Evolutionary conservation across 2,329 filamentous ascomycete genomes (phyloP).

Genomic region (Penicillium aurantiogriseum): DNA sequence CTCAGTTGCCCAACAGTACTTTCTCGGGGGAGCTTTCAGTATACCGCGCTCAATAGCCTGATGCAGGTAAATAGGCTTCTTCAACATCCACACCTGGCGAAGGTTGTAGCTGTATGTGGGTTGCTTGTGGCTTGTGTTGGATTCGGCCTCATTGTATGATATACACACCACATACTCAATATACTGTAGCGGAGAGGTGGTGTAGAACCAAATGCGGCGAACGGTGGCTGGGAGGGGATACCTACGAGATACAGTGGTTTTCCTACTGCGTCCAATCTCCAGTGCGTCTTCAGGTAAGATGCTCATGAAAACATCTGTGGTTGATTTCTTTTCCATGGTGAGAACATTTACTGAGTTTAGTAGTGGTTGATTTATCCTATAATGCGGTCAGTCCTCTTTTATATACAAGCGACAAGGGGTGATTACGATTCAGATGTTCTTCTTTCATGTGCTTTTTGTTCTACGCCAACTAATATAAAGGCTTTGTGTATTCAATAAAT

Average conservation of each 20-base stretch:
- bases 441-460: background rate
- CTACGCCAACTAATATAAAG: background rate
- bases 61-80: background rate
- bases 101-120: background rate
- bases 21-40: background rate
- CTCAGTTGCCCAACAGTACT: background rate
- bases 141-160: background rate
- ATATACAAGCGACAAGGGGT: background rate
- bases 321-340: background rate
- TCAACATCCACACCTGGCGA: conserved; percentile 4
- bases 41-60: background rate
- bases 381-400: too few relatives aligned
- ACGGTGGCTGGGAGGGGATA: background rate
- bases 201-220: conserved; percentile 3
- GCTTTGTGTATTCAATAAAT: background rate
- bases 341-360: too few relatives aligned
- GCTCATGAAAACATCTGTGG: conserved; percentile 1
- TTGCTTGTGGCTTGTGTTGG: background rate
- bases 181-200: background rate
- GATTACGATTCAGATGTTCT: background rate
- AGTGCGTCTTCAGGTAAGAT: background rate
- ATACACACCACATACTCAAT: conserved; percentile 4
- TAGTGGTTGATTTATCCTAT: too few relatives aligned
- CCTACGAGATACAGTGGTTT: background rate
- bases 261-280: background rate